Evolutionary conservation across 257 asterid species (phyloP), one percentile per base, ranked within the genome.

Genomic region (Mitragyna speciosa): DNA sequence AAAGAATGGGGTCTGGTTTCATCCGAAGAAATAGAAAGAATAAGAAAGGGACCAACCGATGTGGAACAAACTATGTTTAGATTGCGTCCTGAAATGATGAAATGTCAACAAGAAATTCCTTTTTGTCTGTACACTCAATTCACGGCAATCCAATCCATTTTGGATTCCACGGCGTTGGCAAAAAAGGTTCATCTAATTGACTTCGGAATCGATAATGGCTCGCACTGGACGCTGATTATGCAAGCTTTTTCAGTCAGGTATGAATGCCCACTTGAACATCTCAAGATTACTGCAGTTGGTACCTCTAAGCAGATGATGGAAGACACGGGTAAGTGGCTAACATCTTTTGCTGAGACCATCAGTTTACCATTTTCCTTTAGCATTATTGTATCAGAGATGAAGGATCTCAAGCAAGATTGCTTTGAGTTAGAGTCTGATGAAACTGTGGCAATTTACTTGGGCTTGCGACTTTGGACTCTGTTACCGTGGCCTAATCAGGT

Each of bases 181-280:
- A 79, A 74, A 28, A 90, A 68, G 77, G 78, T 92, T 22, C 94
- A 90, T 58, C 48, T 92, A 43, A 79, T 92, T 12, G 90, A 87
- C 48, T 80, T 90, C 3, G 88, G 87, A 52, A 85, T 90, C 7
- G 81, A 78, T 6, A 85, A 43, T 51, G 93, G 97, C 0, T 66
- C 87, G n/a, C 93, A 90, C 0, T 84, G 86, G 83, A 83, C 81
- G 39, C 72, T 88, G 36, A 64, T 92, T 78, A 92, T 92, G 92
- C 97, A 92, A 70, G 94, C 90, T 49, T 87, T 90, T n/a, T 84
- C 80, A 10, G 77, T 31, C 54, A 84, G 89, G 68, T 14, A 33
- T 20, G 87, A 77, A 48, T 45, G n/a, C 36, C 87, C 83, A 16
- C 11, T 86, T 7, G 87, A 89, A 26, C 88, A 76, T 82, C 89